These are phyloP conservation scores for Lecanoromycetidae sp. DNA, from an alignment of 2,329 filamentous ascomycete species.

Conservation along the genomic window DNA sequence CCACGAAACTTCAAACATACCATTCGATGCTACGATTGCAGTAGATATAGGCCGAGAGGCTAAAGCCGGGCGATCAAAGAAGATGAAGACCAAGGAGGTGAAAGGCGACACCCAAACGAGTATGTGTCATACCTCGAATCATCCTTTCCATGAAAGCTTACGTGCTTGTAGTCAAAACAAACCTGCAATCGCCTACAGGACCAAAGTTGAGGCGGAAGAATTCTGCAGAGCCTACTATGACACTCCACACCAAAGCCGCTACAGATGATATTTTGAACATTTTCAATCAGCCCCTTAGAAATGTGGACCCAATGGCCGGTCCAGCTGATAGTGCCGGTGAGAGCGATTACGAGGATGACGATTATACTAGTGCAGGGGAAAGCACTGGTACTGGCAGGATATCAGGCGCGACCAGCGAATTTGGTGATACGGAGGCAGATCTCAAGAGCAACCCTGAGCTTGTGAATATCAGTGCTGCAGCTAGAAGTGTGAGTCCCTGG, in stretches of 20 bases:
- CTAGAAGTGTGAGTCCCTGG: slow-evolving; percentile 65
- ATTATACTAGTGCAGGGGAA: slow-evolving; percentile 77
- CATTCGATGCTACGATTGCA: slow-evolving; percentile 10
- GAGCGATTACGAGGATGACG: slow-evolving; percentile 52
- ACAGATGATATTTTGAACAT: slow-evolving; percentile 97
- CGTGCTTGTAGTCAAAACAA: slow-evolving; percentile 63
- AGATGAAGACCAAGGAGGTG: slow-evolving; percentile 70
- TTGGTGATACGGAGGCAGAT: slow-evolving; percentile 46
- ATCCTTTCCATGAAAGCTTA: slow-evolving; percentile 1
- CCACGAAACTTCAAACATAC: slow-evolving; percentile 3
- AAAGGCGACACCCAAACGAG: slow-evolving; percentile 83
- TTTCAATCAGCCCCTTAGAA: slow-evolving; percentile 70
- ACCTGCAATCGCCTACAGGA: slow-evolving; percentile 78
- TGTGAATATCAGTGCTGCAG: slow-evolving; percentile 40
- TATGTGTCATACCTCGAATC: slow-evolving; percentile 34
- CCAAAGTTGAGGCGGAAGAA: slow-evolving; percentile 72
- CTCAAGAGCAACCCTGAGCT: slow-evolving; percentile 22
- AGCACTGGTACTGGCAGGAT: slow-evolving; percentile 68
- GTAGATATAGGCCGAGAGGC: slow-evolving; percentile 18
- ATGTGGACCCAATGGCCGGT: slow-evolving; percentile 32
- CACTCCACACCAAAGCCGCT: slow-evolving; percentile 83
- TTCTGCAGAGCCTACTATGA: slow-evolving; percentile 84
- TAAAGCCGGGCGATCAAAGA: slow-evolving; percentile 43
- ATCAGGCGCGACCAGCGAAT: slow-evolving; percentile 53
- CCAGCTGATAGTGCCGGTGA: slow-evolving; percentile 55